Conservation (phyloP, 78 protist species). For the Dictyostelium brefeldianum region DNA sequence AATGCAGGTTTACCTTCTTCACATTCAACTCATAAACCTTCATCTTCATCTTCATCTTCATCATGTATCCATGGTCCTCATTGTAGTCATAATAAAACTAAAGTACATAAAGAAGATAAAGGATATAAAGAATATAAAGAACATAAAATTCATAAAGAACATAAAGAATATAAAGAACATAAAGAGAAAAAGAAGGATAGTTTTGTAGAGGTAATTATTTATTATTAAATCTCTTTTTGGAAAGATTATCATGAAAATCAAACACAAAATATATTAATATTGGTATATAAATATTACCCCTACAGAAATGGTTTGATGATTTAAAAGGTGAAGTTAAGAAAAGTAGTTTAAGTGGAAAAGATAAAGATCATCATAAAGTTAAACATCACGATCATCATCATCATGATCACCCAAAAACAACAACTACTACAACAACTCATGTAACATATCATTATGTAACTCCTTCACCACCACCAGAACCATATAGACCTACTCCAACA, state of each 20-base stretch:
- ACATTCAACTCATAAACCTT: background rate
- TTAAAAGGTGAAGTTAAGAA: background rate
- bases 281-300: no score
- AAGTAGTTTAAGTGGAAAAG: background rate
- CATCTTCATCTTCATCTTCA: background rate
- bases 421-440: background rate
- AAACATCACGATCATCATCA: background rate
- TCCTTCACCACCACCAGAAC: background rate
- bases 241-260: background rate
- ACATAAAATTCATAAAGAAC: constrained; percentile 8
- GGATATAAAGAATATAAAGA: constrained; percentile 13
- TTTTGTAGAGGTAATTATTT: background rate
- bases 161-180: background rate
- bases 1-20: background rate
- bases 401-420: constrained; percentile 5
- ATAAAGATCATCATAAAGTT: background rate
- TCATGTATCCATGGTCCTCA: background rate
- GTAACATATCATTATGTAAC: constrained; percentile 1
- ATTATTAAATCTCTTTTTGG: background rate
- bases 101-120: background rate
- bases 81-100: background rate
- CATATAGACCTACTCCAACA: constrained; percentile 2
- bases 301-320: constrained; percentile 7
- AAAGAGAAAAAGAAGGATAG: background rate
- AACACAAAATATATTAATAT: no score